Conservation (phyloP, 169 alveolate genomes). For the Cryptosporidium tyzzeri region DNA sequence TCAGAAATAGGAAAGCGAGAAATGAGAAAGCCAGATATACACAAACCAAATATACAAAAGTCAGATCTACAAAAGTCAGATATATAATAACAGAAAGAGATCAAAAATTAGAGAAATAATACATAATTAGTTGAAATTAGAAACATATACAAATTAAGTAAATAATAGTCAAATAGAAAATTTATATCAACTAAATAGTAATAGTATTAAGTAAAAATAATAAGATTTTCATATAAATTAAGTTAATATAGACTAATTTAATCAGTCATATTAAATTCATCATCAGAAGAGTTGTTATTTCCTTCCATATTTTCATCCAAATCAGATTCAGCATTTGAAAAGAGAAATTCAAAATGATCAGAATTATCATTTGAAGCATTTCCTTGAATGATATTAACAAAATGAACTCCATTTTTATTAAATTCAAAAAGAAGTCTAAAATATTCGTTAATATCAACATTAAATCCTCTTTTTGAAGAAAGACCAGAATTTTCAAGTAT, state of each 20-base stretch:
- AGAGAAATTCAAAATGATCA: background rate
- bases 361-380: background rate
- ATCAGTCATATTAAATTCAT: background rate
- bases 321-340: conserved; percentile 13
- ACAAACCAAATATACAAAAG: no score
- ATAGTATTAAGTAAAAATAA: no score
- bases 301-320: conserved; percentile 22
- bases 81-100: no score
- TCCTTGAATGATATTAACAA: conserved; percentile 61
- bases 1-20: no score
- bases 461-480: conserved; percentile 86
- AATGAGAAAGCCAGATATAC: no score
- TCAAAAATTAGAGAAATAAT: background rate
- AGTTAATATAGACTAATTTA: background rate
- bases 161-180: no score
- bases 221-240: no score
- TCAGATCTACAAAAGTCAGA: no score
- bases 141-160: background rate
- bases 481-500: conserved; percentile 83
- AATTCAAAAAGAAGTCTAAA: conserved; percentile 88
- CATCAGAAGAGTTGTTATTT: background rate
- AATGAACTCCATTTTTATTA: conserved; percentile 90
- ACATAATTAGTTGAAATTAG: background rate
- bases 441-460: conserved; percentile 89
- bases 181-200: background rate